Base-by-base conservation (phyloP, 1,284 basidiomycete genomes). In the Cystobasidium slooffiae region DNA sequence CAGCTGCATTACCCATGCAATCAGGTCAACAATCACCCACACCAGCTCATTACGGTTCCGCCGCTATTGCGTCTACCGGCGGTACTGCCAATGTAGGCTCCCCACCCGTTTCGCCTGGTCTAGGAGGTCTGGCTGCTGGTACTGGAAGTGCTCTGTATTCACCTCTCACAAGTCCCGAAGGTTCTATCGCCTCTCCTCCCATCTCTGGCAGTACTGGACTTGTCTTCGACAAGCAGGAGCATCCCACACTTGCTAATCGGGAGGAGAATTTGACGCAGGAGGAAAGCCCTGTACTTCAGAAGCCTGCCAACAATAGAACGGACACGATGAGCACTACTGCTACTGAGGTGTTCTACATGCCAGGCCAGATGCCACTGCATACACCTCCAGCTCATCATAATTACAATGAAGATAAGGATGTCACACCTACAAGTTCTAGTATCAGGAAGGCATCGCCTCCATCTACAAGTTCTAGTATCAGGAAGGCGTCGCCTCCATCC, bases 161-260 rank as follows among this genome's bases (percentile, higher is more conserved):
- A 31, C 64, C 64, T 20, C 9, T 66, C 14, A 66, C 64, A 6
- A 66, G 64, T 22, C 64, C 64, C 18, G 64, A 66, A 22, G 39
- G 47, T 5, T 31, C 31, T 31, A 31, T 31, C 31, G 31, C 31
- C 31, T 31, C 31, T 31, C 31, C 31, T 31, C 31, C 31, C 31
- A 31, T 31, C 5, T 31, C 31, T 31, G 31, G 31, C 31, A 31
- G 31, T 31, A 31, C 31, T 5, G 31, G 31, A 31, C 31, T 31
- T 31, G 31, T 31, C 2, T 5, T 5, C 5, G 31, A 31, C 31
- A 31, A 31, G 5, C 2, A 31, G 31, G 31, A 31, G 31, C 31
- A 5, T n/a, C n/a, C n/a, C n/a, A n/a, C n/a, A n/a, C n/a, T n/a
- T n/a, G n/a, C n/a, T n/a, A n/a, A n/a, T n/a, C n/a, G n/a, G n/a